Evolutionary conservation across 306 rosid species (phyloP).

Genomic region (Alnus glutinosa): DNA sequence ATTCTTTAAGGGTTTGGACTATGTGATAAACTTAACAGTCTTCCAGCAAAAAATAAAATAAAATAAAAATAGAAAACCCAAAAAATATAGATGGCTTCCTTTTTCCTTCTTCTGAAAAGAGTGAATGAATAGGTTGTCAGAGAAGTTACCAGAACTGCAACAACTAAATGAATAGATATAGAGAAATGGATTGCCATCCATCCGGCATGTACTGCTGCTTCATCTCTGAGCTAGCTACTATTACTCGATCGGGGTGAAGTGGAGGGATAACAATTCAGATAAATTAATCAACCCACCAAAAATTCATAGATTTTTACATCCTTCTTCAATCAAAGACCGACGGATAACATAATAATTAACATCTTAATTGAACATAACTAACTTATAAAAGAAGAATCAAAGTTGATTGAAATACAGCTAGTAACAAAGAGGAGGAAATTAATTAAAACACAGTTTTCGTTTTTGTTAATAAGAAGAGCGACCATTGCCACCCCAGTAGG

Average conservation of each 20-base stretch:
- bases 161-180: constrained; percentile 13
- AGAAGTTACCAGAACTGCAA: constrained; percentile 46
- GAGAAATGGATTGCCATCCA: background rate
- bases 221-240: constrained; percentile 63
- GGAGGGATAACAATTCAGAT: constrained; percentile 2
- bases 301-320: constrained; percentile 56
- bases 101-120: constrained; percentile 38
- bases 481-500: constrained; percentile 69
- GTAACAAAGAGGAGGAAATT: background rate
- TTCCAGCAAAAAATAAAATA: constrained; percentile 16
- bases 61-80: background rate
- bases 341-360: constrained; percentile 32
- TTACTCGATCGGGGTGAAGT: constrained; percentile 5
- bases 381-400: constrained; percentile 54
- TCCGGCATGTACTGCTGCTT: constrained; percentile 25
- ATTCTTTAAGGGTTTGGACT: constrained; percentile 22
- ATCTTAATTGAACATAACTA: constrained; percentile 47
- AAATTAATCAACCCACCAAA: constrained; percentile 29
- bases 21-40: constrained; percentile 28
- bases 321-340: constrained; percentile 51
- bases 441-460: constrained; percentile 7
- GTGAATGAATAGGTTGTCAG: constrained; percentile 46
- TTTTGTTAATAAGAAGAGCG: constrained; percentile 68
- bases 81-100: constrained; percentile 13
- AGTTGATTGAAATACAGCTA: constrained; percentile 28